phyloP scores from a whole-genome alignment of 345 rosid genomes.

The Fremontodendron californicum region DNA sequence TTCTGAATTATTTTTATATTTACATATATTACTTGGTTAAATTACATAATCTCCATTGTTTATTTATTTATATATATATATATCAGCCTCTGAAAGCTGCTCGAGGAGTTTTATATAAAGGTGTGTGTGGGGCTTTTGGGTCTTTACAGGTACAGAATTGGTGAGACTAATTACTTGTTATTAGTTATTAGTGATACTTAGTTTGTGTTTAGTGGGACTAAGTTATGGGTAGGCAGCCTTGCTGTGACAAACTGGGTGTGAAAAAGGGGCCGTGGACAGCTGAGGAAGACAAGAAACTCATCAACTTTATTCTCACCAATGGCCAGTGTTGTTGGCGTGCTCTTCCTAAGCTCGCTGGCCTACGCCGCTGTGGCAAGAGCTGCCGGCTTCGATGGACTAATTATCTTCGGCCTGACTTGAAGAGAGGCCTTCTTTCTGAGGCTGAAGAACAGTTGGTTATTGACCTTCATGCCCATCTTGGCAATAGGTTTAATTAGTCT shows the following conservation, averaged over 20 bases:
- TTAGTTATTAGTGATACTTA: background rate
- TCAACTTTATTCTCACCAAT: conserved; percentile 62
- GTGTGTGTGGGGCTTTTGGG: conserved; percentile 43
- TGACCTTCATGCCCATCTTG: conserved; percentile 73
- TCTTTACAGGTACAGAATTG: conserved; percentile 33
- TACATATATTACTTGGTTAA: background rate
- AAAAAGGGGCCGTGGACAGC: conserved; percentile 86
- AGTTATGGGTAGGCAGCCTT: conserved; percentile 68
- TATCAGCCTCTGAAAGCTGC: conserved; percentile 13
- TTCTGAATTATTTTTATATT: background rate
- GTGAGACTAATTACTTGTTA: conserved; percentile 18
- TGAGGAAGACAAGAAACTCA: conserved; percentile 82
- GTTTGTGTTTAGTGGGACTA: background rate
- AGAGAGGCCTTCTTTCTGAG: conserved; percentile 72
- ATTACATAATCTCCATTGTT: background rate
- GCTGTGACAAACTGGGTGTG: conserved; percentile 78
- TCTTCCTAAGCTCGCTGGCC: conserved; percentile 79
- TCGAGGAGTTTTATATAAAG: conserved; percentile 31
- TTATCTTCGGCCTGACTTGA: conserved; percentile 87
- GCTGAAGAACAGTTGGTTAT: conserved; percentile 71
- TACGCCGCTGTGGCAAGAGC: conserved; percentile 81
- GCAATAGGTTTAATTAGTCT: conserved; percentile 48
- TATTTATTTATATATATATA: background rate
- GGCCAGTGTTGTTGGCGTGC: conserved; percentile 90
- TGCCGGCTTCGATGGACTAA: conserved; percentile 92